These are phyloP conservation scores for Jatropha curcas DNA, from an alignment of 345 rosid genomes.

Conservation along the genomic window DNA sequence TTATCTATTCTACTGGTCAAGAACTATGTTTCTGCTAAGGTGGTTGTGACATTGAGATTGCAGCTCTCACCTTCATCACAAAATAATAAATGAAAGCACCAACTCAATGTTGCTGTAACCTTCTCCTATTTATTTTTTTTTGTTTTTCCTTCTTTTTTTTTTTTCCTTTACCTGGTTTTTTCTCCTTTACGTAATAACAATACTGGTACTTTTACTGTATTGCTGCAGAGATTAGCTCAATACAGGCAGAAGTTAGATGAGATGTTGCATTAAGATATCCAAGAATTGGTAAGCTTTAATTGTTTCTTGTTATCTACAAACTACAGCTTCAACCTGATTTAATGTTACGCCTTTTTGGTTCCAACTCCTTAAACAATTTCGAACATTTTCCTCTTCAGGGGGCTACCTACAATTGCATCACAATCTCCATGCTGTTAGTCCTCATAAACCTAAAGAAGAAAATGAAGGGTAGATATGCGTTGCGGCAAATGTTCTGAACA, in stretches of 20 bases:
- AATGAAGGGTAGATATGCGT: background rate
- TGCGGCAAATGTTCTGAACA: constrained; percentile 5
- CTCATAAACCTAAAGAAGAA: background rate
- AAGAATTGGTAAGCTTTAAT: constrained; percentile 24
- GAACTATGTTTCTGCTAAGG: background rate
- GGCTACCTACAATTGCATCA: constrained; percentile 6
- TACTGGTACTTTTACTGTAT: background rate
- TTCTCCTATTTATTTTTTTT: no score
- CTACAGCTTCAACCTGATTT: background rate
- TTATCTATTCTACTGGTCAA: no score
- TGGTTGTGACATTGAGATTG: background rate
- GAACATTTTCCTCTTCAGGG: constrained; percentile 16
- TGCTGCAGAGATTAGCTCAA: constrained; percentile 67
- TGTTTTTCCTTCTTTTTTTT: no score
- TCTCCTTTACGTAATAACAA: background rate
- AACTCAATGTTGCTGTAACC: background rate
- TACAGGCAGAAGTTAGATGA: constrained; percentile 92
- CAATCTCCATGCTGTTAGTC: constrained; percentile 7
- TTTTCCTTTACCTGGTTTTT: background rate
- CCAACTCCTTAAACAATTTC: background rate
- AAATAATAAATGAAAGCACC: background rate
- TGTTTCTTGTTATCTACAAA: background rate
- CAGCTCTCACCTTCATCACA: background rate
- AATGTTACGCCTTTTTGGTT: background rate
- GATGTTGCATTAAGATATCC: constrained; percentile 45